Base-by-base conservation (phyloP, 768 basidiomycete species). In the Sistotremastrum niveocremeum region DNA sequence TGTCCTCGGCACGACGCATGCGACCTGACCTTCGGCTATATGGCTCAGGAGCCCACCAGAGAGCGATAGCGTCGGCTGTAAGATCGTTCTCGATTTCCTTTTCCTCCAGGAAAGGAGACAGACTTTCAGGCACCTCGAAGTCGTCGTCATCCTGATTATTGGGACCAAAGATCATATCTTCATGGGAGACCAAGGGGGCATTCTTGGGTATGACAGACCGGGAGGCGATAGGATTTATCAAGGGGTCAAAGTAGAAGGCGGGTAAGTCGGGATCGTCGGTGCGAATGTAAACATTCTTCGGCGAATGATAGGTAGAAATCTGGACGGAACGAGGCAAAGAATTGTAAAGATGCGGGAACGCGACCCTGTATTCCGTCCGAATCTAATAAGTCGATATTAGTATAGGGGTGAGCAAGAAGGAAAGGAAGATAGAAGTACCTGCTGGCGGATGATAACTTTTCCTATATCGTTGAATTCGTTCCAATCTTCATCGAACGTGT, bases 381-480 rank as follows among this genome's bases (percentile, higher is more conserved):
- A 98, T 94, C 20, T 20, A 20, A 20, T 20, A 20, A 20, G 20
- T 20, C 20, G 20, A 20, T 20, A 20, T 20, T 20, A 20, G 20
- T 20, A 20, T 20, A 20, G 20, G 20, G 20, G 20, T 20, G 20
- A 20, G 20, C 20, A 20, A 20, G 20, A 20, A 20, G 20, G 20
- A 20, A 20, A 20, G 20, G 20, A 20, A 20, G 20, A 20, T 20
- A 20, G 20, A 20, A 20, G 20, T 20, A 20, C 20, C 62, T 95
- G 89, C 59, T 98, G 91, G 20, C 95, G 91, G 54, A 99, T 98
- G 62, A 99, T 94, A 57, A 99, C 85, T 64, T 99, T 99, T 68
- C 95, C 93, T 65, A 98, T 95, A 59, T 99, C 95, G 60, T 99
- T 99, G 58, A 99, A 99, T 62, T 95, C 91, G 62, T 95, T 95